Conservation (phyloP, 331 rosid genomes). For the Quercus lobata region DNA sequence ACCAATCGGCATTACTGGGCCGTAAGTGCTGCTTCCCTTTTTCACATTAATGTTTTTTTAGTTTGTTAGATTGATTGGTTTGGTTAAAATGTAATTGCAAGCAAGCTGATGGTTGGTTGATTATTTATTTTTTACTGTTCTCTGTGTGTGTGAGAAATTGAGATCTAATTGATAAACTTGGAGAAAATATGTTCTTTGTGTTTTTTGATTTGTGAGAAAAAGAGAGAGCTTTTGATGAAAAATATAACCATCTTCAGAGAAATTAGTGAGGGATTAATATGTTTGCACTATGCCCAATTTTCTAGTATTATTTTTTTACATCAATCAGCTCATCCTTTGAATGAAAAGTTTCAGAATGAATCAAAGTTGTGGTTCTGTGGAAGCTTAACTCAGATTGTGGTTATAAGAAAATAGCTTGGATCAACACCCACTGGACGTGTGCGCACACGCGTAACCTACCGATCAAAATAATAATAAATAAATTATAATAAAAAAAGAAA, state of each 20-base stretch:
- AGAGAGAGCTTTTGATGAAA: background rate
- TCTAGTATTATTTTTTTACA: background rate
- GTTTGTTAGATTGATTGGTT: conserved; percentile 20
- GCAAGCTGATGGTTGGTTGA: background rate
- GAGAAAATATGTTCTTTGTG: background rate
- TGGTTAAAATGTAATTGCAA: background rate
- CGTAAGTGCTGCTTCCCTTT: conserved; percentile 47
- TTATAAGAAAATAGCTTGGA: background rate
- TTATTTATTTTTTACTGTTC: background rate
- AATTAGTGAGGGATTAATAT: background rate
- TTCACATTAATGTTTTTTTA: background rate
- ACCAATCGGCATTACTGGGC: conserved; percentile 88
- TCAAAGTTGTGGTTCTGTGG: background rate
- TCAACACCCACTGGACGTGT: too few relatives aligned
- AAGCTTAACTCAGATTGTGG: background rate
- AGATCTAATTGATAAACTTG: background rate
- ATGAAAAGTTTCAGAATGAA: background rate
- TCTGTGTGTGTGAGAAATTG: background rate
- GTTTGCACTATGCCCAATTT: background rate
- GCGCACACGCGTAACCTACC: too few relatives aligned
- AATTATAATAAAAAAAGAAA: too few relatives aligned
- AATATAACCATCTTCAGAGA: background rate
- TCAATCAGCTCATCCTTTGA: background rate
- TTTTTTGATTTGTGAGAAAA: background rate
- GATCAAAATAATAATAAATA: too few relatives aligned